Conservation (phyloP, 1,284 basidiomycete species). For the Cerioporus squamosus region DNA sequence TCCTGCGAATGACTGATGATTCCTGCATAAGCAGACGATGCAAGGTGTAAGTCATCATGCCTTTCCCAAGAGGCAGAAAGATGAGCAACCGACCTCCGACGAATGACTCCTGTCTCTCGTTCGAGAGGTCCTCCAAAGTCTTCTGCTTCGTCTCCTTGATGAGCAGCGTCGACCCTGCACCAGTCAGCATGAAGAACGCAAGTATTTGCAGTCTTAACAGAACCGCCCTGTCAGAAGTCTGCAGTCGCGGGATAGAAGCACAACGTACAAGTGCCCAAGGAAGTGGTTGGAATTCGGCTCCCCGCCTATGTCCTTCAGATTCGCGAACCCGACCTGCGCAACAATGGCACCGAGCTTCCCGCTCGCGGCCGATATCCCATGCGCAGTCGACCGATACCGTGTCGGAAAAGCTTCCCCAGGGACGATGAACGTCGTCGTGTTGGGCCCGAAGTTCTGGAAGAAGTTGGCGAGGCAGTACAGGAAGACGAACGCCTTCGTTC, state of each 20-base stretch:
- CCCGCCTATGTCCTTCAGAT: conserved; percentile 50
- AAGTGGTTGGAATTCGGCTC: conserved; percentile 7
- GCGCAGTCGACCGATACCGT: conserved; percentile 69
- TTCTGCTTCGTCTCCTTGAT: conserved; percentile 64
- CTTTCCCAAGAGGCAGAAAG: too few species aligned
- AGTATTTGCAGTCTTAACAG: conserved; percentile 49
- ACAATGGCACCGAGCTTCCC: conserved; percentile 74
- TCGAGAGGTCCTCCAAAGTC: conserved; percentile 59
- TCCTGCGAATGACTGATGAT: too few species aligned
- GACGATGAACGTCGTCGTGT: conserved; percentile 74
- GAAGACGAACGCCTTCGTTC: conserved; percentile 57
- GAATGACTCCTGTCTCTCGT: conserved; percentile 55
- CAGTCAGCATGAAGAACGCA: conserved; percentile 64
- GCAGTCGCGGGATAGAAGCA: too few species aligned
- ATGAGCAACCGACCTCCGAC: conserved; percentile 31
- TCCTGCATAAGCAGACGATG: too few species aligned
- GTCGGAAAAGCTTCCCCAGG: conserved; percentile 78
- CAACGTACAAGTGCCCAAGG: conserved; percentile 39
- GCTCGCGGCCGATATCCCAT: conserved; percentile 73
- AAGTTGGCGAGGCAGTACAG: conserved; percentile 65
- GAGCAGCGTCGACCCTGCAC: conserved; percentile 61
- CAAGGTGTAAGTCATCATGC: too few species aligned
- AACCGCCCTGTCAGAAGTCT: not conserved
- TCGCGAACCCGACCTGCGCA: conserved; percentile 62
- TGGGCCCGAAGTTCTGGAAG: conserved; percentile 67